Evolutionary conservation across 1,284 basidiomycete species (phyloP), one percentile per base, ranked within the genome.

Genomic region (Irpex rosettiformis): DNA sequence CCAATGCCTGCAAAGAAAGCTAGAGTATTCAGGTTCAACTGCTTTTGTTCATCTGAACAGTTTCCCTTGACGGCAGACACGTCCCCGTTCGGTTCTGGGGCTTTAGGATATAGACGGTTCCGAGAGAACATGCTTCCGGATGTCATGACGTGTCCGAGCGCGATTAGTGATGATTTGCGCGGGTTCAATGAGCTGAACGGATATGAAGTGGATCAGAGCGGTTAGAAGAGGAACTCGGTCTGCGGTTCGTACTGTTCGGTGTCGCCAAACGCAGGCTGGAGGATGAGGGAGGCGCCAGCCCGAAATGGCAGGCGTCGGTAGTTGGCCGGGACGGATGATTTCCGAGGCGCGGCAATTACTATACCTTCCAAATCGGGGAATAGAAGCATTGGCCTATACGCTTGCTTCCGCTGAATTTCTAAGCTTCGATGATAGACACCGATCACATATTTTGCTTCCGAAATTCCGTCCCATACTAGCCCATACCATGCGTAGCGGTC

Each of bases 41-140:
- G 58, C 28, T 69, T 69, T 30, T 60, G 51, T 18, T 67, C 65
- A 4, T 63, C 24, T 1, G 64, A 37, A 24, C 69, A 40, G 49
- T 70, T 70, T 30, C 66, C 69, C 53, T 63, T 60, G 28, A 72
- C 65, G 0, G 54, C 30, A 3, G 64, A 51, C 2, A 66, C 52
- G 47, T 68, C 63, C 51, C 70, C 56, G 51, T 70, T 70, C 13
- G 70, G 70, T 2, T 62, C 51, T 16, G 66, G 65, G 4, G 70
- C 70, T 27, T 56, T 55, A 33, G 66, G 63, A 45, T 65, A 61
- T 7, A 55, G 22, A 24, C 60, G 63, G 8, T 45, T 45, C 59
- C 30, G 45, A 58, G 60, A 28, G 57, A 60, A 37, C 58, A 61
- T 54, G 55, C 64, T 42, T 64, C 62, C 55, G 56, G 55, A 27